These are phyloP conservation scores for Blepharisma japonicum DNA, from an alignment of 73 alveolate genomes.

Conservation along the genomic window DNA sequence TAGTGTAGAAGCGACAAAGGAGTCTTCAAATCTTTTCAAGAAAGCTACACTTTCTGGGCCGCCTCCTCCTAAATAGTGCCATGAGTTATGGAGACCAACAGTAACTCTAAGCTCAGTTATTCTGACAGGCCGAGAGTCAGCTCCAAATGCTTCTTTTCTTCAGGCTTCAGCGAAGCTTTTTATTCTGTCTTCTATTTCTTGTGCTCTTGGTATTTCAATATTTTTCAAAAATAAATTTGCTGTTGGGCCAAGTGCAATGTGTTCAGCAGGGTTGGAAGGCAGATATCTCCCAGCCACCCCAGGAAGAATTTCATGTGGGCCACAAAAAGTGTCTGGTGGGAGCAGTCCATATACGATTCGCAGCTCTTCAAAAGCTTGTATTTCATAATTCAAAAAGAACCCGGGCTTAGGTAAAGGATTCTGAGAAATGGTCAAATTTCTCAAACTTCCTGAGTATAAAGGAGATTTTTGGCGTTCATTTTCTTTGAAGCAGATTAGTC, in stretches of 20 bases:
- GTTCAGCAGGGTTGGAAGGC: neutral
- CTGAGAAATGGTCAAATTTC: neutral
- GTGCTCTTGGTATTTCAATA: neutral
- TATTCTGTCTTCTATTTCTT: constrained; percentile 6
- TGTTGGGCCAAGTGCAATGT: neutral
- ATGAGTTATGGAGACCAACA: constrained; percentile 4
- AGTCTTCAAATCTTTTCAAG: neutral
- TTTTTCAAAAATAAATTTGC: neutral
- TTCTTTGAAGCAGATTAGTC: neutral
- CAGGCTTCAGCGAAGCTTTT: neutral
- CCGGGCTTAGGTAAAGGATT: neutral
- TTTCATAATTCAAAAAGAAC: neutral
- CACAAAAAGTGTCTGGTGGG: constrained; percentile 18
- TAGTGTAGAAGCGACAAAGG: neutral
- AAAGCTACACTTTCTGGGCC: constrained; percentile 27
- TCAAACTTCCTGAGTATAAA: neutral
- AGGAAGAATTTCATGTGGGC: constrained; percentile 11
- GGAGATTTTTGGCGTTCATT: neutral
- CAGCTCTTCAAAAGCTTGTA: neutral
- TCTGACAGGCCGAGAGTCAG: neutral
- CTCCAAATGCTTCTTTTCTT: neutral
- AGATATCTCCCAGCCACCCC: constrained; percentile 8
- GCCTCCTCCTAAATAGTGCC: neutral
- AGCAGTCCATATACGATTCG: neutral
- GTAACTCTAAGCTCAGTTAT: neutral